Evolutionary conservation across 2,329 filamentous ascomycete species (phyloP).

Genomic region (Fusarium pilosicola): DNA sequence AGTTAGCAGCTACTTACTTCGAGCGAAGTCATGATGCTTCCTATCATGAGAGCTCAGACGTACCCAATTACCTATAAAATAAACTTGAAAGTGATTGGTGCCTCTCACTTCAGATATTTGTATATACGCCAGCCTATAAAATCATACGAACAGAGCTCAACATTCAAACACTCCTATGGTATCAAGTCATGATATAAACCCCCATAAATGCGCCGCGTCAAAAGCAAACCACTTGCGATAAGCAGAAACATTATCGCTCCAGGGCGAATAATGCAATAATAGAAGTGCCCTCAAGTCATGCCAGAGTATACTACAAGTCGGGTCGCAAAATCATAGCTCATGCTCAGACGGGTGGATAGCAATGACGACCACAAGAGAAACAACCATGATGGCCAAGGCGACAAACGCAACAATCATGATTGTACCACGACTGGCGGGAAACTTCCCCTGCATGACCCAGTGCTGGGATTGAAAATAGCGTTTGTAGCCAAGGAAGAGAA

Average conservation of each 20-base stretch:
- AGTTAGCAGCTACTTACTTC: neutral
- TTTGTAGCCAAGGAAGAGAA: slow-evolving; percentile 80
- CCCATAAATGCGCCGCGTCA: slow-evolving; percentile 11
- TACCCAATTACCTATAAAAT: neutral
- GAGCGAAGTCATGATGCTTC: slow-evolving; percentile 5
- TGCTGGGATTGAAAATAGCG: slow-evolving; percentile 81
- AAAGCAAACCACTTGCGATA: neutral
- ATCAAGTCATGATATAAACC: slow-evolving; percentile 32
- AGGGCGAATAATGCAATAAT: neutral
- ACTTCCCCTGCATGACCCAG: slow-evolving; percentile 83
- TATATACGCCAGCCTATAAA: neutral
- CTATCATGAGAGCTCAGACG: slow-evolving; percentile 7
- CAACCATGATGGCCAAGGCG: slow-evolving; percentile 70
- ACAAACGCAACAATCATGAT: slow-evolving; percentile 75
- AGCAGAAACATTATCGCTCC: neutral
- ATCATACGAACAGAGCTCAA: neutral
- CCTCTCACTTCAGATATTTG: neutral
- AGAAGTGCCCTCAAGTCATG: neutral
- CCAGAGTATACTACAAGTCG: neutral
- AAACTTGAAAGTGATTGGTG: neutral
- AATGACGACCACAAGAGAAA: slow-evolving; percentile 68
- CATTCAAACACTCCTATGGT: slow-evolving; percentile 5
- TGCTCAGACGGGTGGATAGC: slow-evolving; percentile 58
- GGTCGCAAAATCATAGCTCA: slow-evolving; percentile 22
- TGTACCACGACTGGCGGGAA: slow-evolving; percentile 80